Percentiles rank a stretch among this genome's conserved stretches.
Conservation (phyloP, 2,329 filamentous ascomycete species). For the Diaporthe vaccinii region DNA sequence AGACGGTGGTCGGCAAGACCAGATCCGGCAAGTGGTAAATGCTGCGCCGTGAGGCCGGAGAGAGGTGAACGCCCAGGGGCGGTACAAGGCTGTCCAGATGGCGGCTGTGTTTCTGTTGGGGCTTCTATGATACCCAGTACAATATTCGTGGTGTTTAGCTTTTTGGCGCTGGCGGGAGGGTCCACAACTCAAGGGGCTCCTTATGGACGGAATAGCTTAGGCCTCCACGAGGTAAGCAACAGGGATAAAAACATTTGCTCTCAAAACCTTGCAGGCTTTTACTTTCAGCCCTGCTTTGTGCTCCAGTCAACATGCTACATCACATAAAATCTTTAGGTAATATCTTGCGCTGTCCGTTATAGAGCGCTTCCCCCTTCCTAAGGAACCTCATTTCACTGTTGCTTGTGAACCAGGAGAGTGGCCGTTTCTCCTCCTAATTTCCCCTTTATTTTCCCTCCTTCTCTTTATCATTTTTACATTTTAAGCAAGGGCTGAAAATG, state of each 20-base stretch:
- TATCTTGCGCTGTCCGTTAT: not conserved
- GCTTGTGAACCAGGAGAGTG: not conserved
- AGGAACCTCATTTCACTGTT: not conserved
- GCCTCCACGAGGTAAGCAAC: not conserved
- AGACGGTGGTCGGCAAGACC: not conserved
- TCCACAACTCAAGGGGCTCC: not conserved
- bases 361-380: not conserved
- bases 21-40: not conserved
- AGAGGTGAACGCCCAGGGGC: not conserved
- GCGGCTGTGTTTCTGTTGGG: constrained; percentile 13
- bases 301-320: not conserved
- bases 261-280: not conserved
- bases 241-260: not conserved
- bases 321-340: not conserved
- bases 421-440: not conserved
- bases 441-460: not conserved
- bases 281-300: not conserved
- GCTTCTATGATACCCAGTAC: constrained; percentile 24
- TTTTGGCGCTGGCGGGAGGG: not conserved
- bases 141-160: not conserved
- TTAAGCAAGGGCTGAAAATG: too few species aligned
- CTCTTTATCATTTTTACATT: too few species aligned
- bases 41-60: not conserved
- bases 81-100: not conserved
- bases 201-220: not conserved